phyloP scores from a whole-genome alignment of 768 basidiomycete species.

The Xerocomellus dryophilus region DNA sequence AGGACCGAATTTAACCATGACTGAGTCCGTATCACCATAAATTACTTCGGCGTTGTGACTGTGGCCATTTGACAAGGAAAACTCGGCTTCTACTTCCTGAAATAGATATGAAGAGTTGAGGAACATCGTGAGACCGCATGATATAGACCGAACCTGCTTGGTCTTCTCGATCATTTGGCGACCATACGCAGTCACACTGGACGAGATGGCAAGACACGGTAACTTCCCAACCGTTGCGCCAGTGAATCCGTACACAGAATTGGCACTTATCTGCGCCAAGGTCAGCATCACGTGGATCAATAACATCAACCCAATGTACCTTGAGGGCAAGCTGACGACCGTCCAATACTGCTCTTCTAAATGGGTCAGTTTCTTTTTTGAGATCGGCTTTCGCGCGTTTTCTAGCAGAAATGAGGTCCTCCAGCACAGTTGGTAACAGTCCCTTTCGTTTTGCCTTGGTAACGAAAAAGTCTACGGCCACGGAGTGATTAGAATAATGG shows the following conservation, averaged over 20 bases:
- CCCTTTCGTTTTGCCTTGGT: slow-evolving; percentile 76
- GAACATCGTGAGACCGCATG: neutral
- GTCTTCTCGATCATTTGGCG: slow-evolving; percentile 99
- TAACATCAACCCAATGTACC: slow-evolving; percentile 38
- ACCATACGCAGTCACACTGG: slow-evolving; percentile 92
- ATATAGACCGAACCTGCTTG: slow-evolving; percentile 56
- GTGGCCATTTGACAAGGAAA: slow-evolving; percentile 81
- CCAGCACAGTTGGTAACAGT: slow-evolving; percentile 84
- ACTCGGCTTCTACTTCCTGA: slow-evolving; percentile 84
- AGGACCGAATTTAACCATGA: slow-evolving; percentile 97
- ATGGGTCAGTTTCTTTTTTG: slow-evolving; percentile 95
- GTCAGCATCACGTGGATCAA: neutral
- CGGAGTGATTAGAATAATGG: neutral
- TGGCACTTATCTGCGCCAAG: slow-evolving; percentile 82
- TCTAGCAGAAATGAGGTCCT: slow-evolving; percentile 89
- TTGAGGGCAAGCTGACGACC: slow-evolving; percentile 96
- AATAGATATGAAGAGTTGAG: neutral
- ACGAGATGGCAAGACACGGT: slow-evolving; percentile 94
- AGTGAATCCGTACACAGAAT: slow-evolving; percentile 98
- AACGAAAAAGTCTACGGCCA: slow-evolving; percentile 76
- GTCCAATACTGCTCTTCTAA: slow-evolving; percentile 94
- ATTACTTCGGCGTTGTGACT: slow-evolving; percentile 89
- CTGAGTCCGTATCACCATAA: slow-evolving; percentile 98
- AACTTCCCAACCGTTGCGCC: slow-evolving; percentile 97
- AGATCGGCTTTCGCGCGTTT: slow-evolving; percentile 94